phyloP scores from a whole-genome alignment of 2,329 filamentous ascomycete species.

The Arthrobotrys megalospora region DNA sequence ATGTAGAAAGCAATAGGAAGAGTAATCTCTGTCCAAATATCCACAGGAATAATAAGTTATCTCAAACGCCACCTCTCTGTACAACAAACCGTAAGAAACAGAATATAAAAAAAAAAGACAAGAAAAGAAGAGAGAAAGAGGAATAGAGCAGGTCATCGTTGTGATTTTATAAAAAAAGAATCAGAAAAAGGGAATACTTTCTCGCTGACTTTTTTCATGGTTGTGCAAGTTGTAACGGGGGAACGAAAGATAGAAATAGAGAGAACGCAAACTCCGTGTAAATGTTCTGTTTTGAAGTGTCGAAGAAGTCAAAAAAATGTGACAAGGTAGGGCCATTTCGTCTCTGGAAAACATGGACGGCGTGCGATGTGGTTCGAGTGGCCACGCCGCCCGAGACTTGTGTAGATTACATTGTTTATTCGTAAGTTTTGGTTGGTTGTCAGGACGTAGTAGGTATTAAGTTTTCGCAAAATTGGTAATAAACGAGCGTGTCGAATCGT shows the following conservation, averaged over 20 bases:
- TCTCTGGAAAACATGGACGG: slow-evolving; percentile 17
- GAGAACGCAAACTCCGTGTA: slow-evolving; percentile 51
- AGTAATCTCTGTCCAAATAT: slow-evolving; percentile 47
- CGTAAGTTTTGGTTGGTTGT: slow-evolving; percentile 18
- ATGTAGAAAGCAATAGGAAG: slow-evolving; percentile 36
- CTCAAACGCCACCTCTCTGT: slow-evolving; percentile 48
- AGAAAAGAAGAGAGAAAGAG: slow-evolving; percentile 27
- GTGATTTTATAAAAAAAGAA: slow-evolving; percentile 17
- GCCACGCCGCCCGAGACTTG: slow-evolving; percentile 2
- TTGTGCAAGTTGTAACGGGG: slow-evolving; percentile 21
- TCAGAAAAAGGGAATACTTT: slow-evolving; percentile 15
- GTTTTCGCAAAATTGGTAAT: slow-evolving; percentile 38
- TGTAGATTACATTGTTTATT: slow-evolving; percentile 61
- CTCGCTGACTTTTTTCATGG: slow-evolving; percentile 40
- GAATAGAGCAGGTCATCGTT: slow-evolving; percentile 21
- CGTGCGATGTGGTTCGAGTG: background rate
- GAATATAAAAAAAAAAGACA: slow-evolving; percentile 27
- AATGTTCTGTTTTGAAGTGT: slow-evolving; percentile 43
- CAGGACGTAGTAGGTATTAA: slow-evolving; percentile 43
- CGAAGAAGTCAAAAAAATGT: slow-evolving; percentile 29
- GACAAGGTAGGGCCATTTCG: slow-evolving; percentile 60
- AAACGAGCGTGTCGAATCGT: slow-evolving; percentile 59
- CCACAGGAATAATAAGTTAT: slow-evolving; percentile 52
- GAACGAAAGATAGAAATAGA: slow-evolving; percentile 20
- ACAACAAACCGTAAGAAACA: slow-evolving; percentile 41